These are phyloP conservation scores for Cytospora mali DNA, from an alignment of 2,329 filamentous ascomycete genomes.

Conservation along the genomic window DNA sequence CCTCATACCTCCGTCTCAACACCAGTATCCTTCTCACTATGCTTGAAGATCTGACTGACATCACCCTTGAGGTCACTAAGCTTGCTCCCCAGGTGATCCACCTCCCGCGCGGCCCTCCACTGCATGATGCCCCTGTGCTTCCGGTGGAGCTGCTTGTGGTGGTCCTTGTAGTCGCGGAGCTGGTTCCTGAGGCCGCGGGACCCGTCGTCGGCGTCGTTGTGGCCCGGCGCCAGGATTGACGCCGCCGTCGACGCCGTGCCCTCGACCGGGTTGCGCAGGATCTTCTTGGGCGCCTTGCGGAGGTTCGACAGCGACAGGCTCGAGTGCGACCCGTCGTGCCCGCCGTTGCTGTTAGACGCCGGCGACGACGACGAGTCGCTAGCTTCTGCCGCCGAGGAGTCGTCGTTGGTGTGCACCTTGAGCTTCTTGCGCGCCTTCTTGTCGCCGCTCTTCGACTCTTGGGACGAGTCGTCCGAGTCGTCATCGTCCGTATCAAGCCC, in stretches of 20 bases:
- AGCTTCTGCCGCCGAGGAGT: constrained; percentile 33
- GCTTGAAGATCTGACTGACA: constrained; percentile 59
- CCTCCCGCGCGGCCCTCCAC: constrained; percentile 61
- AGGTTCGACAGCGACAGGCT: constrained; percentile 32
- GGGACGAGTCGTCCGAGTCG: constrained; percentile 29
- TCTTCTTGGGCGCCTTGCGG: constrained; percentile 37
- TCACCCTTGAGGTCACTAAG: constrained; percentile 60
- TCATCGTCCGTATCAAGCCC: constrained; percentile 18
- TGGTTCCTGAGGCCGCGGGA: constrained; percentile 52
- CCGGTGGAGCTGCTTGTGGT: constrained; percentile 63
- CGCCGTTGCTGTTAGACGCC: constrained; percentile 38
- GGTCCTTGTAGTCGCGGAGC: constrained; percentile 61
- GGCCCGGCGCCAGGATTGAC: constrained; percentile 21
- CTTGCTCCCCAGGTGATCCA: constrained; percentile 55
- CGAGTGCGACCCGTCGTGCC: constrained; percentile 30
- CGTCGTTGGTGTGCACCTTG: constrained; percentile 27
- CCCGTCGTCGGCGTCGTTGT: constrained; percentile 45
- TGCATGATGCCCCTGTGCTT: constrained; percentile 74
- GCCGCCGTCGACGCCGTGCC: constrained; percentile 29
- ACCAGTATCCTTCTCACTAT: constrained; percentile 58
- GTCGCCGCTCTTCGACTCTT: constrained; percentile 17
- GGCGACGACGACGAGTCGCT: constrained; percentile 32
- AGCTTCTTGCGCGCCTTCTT: constrained; percentile 27
- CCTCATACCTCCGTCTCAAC: constrained; percentile 70
- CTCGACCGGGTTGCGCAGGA: constrained; percentile 27